Conservation (phyloP, 192 early-diverging fungal species). For the Coemansia sp. region DNA sequence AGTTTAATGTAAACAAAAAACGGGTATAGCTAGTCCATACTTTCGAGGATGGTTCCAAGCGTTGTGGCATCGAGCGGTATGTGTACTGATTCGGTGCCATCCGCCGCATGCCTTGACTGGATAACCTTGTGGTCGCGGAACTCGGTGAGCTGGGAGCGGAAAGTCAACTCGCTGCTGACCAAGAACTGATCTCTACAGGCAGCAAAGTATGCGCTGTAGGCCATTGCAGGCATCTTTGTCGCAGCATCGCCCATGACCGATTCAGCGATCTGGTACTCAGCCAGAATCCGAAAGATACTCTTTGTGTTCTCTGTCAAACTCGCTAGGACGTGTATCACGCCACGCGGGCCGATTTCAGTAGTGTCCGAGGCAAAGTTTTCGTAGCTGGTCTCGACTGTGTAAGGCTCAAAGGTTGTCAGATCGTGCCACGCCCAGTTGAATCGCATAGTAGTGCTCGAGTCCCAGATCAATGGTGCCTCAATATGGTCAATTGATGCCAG, state of each 20-base stretch:
- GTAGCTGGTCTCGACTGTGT: slow-evolving; percentile 81
- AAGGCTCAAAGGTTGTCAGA: slow-evolving; percentile 81
- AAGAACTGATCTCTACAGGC: slow-evolving; percentile 82
- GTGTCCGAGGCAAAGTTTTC: slow-evolving; percentile 71
- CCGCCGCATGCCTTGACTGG: slow-evolving; percentile 55
- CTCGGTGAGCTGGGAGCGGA: slow-evolving; percentile 91
- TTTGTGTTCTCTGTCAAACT: slow-evolving; percentile 84
- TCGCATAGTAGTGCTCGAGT: slow-evolving; percentile 64
- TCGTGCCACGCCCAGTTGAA: slow-evolving; percentile 95
- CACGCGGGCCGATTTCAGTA: slow-evolving; percentile 63
- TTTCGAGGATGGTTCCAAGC: slow-evolving; percentile 70
- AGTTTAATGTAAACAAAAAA: neutral
- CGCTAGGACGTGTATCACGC: slow-evolving; percentile 79
- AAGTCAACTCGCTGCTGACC: slow-evolving; percentile 79
- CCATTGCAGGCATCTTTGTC: slow-evolving; percentile 55
- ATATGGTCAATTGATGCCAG: slow-evolving; percentile 92
- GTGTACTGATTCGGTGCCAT: slow-evolving; percentile 48
- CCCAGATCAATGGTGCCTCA: slow-evolving; percentile 88
- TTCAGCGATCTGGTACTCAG: slow-evolving; percentile 75
- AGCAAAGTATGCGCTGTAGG: slow-evolving; percentile 68
- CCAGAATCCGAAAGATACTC: slow-evolving; percentile 83
- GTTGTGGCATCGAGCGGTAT: slow-evolving; percentile 67
- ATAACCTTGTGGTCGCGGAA: slow-evolving; percentile 93
- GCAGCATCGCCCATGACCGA: slow-evolving; percentile 31
- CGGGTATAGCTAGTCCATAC: slow-evolving; percentile 50